phyloP scores from a whole-genome alignment of 176 grass and related monocot genomes.

The Hyparrhenia diplandra region DNA sequence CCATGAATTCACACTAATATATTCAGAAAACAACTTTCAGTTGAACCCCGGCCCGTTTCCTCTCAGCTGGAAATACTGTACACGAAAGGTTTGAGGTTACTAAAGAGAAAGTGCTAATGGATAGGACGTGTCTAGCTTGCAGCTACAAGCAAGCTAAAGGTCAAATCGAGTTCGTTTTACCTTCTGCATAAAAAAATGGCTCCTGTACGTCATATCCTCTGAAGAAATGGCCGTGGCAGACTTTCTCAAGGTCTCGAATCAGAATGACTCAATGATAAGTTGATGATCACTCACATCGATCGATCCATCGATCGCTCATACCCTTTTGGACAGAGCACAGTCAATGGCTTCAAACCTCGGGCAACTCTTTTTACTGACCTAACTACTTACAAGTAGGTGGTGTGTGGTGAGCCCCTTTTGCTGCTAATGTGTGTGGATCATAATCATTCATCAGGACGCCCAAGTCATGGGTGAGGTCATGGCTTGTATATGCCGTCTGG shows the following conservation, averaged over 20 bases:
- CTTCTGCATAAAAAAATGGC: conserved; percentile 16
- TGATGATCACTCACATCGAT: conserved; percentile 24
- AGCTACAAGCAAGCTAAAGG: background rate
- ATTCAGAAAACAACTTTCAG: background rate
- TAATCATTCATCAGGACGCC: background rate
- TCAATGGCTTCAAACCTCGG: conserved; percentile 45
- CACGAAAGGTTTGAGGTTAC: too few species aligned
- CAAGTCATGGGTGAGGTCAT: conserved; percentile 22
- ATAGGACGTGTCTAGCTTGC: conserved; percentile 1
- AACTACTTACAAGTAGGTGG: conserved; percentile 10
- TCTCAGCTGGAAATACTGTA: background rate
- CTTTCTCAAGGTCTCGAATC: background rate
- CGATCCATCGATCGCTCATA: background rate
- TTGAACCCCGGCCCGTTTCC: background rate
- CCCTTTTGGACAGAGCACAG: background rate
- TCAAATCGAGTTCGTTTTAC: conserved; percentile 37
- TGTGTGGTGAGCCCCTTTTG: background rate
- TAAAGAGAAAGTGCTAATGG: background rate
- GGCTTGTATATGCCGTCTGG: background rate
- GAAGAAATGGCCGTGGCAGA: conserved; percentile 22
- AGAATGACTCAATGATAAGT: conserved; percentile 22
- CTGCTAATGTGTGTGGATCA: background rate
- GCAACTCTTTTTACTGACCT: conserved; percentile 38
- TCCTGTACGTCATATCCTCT: background rate
- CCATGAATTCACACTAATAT: background rate